These are phyloP conservation scores for Cerioporus squamosus DNA, from an alignment of 1,284 basidiomycete species.

Conservation along the genomic window DNA sequence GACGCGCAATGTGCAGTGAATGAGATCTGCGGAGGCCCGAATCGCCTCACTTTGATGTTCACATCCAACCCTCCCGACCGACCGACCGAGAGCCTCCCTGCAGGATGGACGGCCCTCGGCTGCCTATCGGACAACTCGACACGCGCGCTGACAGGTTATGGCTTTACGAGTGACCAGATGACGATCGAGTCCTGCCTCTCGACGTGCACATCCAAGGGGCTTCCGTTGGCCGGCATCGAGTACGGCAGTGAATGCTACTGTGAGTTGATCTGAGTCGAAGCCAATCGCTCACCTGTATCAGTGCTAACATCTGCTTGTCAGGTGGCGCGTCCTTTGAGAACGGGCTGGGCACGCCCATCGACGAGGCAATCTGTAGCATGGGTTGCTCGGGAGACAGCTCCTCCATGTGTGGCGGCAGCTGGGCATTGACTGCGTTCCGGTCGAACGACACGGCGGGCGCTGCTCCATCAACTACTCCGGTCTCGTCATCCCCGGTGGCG, in stretches of 20 bases:
- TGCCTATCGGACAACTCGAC: slow-evolving; percentile 22
- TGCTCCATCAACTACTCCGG: neutral
- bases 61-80: slow-evolving; percentile 18
- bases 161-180: slow-evolving; percentile 18
- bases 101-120: slow-evolving; percentile 19
- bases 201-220: slow-evolving; percentile 24
- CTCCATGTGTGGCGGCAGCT: slow-evolving; percentile 26
- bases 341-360: slow-evolving; percentile 15
- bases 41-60: slow-evolving; percentile 27
- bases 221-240: slow-evolving; percentile 30
- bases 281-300: neutral
- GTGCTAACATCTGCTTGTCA: neutral
- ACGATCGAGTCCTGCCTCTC: slow-evolving; percentile 18
- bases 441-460: neutral
- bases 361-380: slow-evolving; percentile 21
- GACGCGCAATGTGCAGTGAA: slow-evolving; percentile 2
- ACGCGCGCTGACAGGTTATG: slow-evolving; percentile 22
- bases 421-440: slow-evolving; percentile 25
- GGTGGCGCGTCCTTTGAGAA: slow-evolving; percentile 26
- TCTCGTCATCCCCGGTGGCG: neutral
- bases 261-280: neutral
- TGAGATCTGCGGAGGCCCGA: slow-evolving; percentile 32
- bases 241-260: slow-evolving; percentile 33
- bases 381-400: slow-evolving; percentile 19
- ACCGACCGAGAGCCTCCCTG: slow-evolving; percentile 4